Conservation (phyloP, 2,329 filamentous ascomycete species). For the Aspergillus ruber region DNA sequence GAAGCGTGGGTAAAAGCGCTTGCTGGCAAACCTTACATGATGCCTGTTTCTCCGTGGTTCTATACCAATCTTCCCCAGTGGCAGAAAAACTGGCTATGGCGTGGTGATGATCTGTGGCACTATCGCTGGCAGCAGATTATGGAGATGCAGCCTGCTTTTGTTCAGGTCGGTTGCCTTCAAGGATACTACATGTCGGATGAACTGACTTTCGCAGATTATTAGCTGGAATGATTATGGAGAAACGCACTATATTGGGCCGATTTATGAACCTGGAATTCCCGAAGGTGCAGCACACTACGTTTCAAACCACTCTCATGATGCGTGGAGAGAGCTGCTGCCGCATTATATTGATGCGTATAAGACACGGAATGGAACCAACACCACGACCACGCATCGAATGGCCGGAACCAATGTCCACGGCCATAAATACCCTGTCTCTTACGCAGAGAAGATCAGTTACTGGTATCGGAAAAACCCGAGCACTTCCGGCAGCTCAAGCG, state of each 20-base stretch:
- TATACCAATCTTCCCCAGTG: constrained; percentile 52
- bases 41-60: constrained; percentile 54
- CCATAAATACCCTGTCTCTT: constrained; percentile 9
- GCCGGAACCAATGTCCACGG: constrained; percentile 39
- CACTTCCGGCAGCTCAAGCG: constrained; percentile 19
- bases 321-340: constrained; percentile 25
- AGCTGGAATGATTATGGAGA: constrained; percentile 59
- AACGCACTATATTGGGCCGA: constrained; percentile 51
- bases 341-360: constrained; percentile 33
- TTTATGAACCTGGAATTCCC: constrained; percentile 44
- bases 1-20: constrained; percentile 35
- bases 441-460: constrained; percentile 25
- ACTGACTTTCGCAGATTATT: constrained; percentile 37
- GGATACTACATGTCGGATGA: neutral
- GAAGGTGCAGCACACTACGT: constrained; percentile 35
- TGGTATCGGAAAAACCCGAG: constrained; percentile 32
- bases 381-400: constrained; percentile 27
- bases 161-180: constrained; percentile 28
- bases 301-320: constrained; percentile 18
- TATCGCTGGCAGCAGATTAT: constrained; percentile 53
- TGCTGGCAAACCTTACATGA: constrained; percentile 43
- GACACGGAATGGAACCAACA: constrained; percentile 12
- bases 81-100: constrained; percentile 58
- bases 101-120: constrained; percentile 56
- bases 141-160: constrained; percentile 44